Evolutionary conservation across 2,329 filamentous ascomycete species (phyloP).

Genomic region (Xylariaceae sp.): DNA sequence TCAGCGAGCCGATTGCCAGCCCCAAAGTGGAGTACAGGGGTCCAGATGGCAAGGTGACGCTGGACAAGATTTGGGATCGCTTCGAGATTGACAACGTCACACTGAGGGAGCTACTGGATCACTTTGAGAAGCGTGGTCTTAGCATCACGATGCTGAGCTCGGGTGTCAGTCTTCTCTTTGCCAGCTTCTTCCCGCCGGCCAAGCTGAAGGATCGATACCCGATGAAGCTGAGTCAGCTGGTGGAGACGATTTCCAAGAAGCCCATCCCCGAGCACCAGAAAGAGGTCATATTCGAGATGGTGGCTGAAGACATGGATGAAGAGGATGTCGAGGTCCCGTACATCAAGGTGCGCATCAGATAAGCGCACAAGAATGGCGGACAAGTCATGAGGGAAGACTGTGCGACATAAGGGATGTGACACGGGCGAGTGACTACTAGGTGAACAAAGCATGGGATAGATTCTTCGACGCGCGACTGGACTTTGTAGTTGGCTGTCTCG

Average conservation of each 20-base stretch:
- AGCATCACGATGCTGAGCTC: slow-evolving; percentile 90
- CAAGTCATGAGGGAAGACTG: neutral
- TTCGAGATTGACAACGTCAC: slow-evolving; percentile 88
- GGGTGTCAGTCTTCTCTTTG: slow-evolving; percentile 91
- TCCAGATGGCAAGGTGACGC: slow-evolving; percentile 66
- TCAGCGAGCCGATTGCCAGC: slow-evolving; percentile 91
- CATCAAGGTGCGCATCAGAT: slow-evolving; percentile 73
- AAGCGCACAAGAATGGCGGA: slow-evolving; percentile 3
- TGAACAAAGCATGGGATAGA: too few relatives aligned
- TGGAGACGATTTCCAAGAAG: slow-evolving; percentile 88
- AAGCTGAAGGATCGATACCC: slow-evolving; percentile 75
- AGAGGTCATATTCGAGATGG: slow-evolving; percentile 94
- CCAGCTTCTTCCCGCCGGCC: slow-evolving; percentile 75
- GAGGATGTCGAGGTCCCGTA: slow-evolving; percentile 97
- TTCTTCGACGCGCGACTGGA: too few relatives aligned
- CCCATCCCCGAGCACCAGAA: slow-evolving; percentile 83
- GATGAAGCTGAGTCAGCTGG: slow-evolving; percentile 81
- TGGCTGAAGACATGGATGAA: slow-evolving; percentile 77
- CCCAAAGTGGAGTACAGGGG: slow-evolving; percentile 87
- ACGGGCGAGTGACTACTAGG: too few relatives aligned
- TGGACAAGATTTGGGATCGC: slow-evolving; percentile 97
- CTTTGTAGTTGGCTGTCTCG: too few relatives aligned
- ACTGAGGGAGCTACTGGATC: slow-evolving; percentile 71
- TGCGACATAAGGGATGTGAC: neutral
- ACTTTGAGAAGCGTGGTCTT: slow-evolving; percentile 76